Evolutionary conservation across 2,329 filamentous ascomycete species (phyloP).

Genomic region (Phoma sp.): DNA sequence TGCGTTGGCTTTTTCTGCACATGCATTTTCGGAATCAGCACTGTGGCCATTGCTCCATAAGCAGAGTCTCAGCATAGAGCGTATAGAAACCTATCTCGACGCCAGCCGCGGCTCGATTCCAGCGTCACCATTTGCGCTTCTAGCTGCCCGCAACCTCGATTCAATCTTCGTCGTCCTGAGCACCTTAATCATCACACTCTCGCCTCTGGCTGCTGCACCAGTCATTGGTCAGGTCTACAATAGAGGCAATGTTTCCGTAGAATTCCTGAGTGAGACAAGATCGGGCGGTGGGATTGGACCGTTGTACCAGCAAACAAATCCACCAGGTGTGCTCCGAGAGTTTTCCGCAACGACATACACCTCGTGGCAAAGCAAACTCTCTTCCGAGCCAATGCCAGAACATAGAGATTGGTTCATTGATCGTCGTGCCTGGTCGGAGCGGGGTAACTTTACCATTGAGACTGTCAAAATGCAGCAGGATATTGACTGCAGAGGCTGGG

Average conservation of each 20-base stretch:
- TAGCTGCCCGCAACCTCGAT: neutral
- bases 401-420: slow-evolving; percentile 2
- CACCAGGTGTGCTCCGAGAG: neutral
- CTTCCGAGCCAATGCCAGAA: neutral
- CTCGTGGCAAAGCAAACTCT: neutral
- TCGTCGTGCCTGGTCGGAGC: neutral
- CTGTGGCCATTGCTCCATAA: slow-evolving; percentile 16
- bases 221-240: neutral
- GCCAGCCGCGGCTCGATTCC: slow-evolving; percentile 6
- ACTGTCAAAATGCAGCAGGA: neutral
- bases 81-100: neutral
- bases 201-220: neutral
- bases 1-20: slow-evolving; percentile 7
- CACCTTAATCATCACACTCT: neutral
- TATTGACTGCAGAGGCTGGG: neutral
- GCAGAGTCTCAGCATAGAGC: slow-evolving; percentile 3
- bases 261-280: neutral
- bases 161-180: neutral
- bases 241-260: neutral
- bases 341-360: neutral
- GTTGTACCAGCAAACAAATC: neutral
- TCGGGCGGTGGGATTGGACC: slow-evolving; percentile 1
- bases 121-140: neutral
- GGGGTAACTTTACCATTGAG: neutral
- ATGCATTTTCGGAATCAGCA: slow-evolving; percentile 14